These are phyloP conservation scores for Aspergillus alliaceus DNA, from an alignment of 2,329 filamentous ascomycete species.

Conservation along the genomic window DNA sequence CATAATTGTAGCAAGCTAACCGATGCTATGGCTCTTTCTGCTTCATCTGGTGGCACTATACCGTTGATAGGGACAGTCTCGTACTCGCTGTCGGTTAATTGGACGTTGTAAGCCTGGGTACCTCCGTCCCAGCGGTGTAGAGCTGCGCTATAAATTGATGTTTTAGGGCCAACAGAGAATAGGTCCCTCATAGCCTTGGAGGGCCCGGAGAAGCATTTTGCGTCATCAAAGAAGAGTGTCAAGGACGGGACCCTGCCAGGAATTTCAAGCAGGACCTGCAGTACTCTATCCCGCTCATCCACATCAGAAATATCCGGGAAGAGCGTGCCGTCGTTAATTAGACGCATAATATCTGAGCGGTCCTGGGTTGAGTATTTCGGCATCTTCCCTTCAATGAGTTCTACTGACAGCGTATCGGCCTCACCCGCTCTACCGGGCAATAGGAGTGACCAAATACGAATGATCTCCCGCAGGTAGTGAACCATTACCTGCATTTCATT, in stretches of 20 bases:
- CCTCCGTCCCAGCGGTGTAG: background rate
- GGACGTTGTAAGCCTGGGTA: background rate
- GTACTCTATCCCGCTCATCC: background rate
- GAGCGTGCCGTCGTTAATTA: background rate
- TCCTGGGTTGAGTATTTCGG: background rate
- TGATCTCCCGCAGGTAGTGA: background rate
- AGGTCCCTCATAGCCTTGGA: too few relatives aligned
- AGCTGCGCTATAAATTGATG: too few relatives aligned
- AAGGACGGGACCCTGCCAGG: background rate
- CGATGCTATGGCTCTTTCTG: background rate
- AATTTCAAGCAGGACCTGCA: background rate
- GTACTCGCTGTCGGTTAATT: background rate
- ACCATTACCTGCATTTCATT: too few relatives aligned
- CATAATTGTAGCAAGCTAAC: background rate
- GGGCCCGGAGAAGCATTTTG: background rate
- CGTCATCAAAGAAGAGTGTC: background rate
- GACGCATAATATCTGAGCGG: too few relatives aligned
- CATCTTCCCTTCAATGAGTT: background rate
- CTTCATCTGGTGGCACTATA: background rate
- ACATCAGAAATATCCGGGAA: background rate
- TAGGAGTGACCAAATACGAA: background rate
- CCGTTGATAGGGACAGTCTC: background rate
- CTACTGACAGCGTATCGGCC: background rate
- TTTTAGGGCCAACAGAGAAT: too few relatives aligned
- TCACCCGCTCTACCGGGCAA: background rate